Evolutionary conservation across 306 rosid genomes (phyloP), one percentile per base, ranked within the genome.

Genomic region (Trifolium repens): DNA sequence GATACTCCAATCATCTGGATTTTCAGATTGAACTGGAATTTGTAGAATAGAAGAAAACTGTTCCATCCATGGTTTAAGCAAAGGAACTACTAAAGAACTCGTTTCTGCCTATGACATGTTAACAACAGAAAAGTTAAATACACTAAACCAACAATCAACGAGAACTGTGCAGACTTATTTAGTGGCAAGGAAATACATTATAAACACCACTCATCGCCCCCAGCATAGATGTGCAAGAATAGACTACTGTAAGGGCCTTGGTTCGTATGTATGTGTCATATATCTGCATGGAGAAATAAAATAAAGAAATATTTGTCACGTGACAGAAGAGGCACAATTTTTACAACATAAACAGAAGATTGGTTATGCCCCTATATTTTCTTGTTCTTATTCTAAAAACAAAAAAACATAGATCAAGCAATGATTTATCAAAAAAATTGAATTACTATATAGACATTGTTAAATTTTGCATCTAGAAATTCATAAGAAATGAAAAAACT

Each of bases 201-300:
- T 90, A 91, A 55, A 91, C 94, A 74, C 98, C 98, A 80, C 93
- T 87, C 85, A 94, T 86, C 34, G 84, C 90, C 84, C 97, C 98
- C 82, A 94, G 83, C 91, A 91, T 74, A 49, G 96, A 85, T 69
- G 85, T 76, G 77, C 97, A 94, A 66, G 93, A 90, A 87, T 94
- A 94, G 69, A 91, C 84, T 86, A 94, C 76, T 62, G 97, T 88
- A 81, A 87, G 82, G 70, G 97, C 88, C 88, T 91, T 94, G 46
- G 88, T 74, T 49, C 88, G 79, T 73, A 88, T 77, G 82, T 87
- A 86, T 69, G 85, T 77, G 71, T 89, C 97, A 79, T 91, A 91
- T 42, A 86, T 86, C 98, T 94, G 82, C 59, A 27, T 50, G 62
- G 43, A 72, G 50, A 68, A 62, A 60, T 9, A 65, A 69, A 59